Evolutionary conservation across 1,284 basidiomycete genomes (phyloP).

Genomic region (Microbotryum violaceum): DNA sequence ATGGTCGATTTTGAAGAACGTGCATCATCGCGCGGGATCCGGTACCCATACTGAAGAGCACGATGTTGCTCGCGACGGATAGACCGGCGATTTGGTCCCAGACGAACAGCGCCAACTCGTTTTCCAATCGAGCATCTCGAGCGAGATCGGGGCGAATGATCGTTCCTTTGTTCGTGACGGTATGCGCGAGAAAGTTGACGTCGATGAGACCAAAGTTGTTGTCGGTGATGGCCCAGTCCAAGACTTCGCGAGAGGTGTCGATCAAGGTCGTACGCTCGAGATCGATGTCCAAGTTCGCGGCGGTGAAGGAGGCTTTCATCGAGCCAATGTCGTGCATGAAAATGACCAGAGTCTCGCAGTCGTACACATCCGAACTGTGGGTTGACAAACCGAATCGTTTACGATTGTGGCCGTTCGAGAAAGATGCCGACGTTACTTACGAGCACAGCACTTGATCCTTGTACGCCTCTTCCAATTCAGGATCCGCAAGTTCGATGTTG

Average conservation of each 20-base stretch:
- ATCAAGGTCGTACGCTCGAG: conserved; percentile 77
- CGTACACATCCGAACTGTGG: conserved; percentile 55
- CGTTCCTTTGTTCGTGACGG: conserved; percentile 43
- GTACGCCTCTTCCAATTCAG: conserved; percentile 60
- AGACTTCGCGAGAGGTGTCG: conserved; percentile 70
- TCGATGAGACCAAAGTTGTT: conserved; percentile 69
- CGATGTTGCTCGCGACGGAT: conserved; percentile 53
- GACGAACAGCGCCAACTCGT: conserved; percentile 65
- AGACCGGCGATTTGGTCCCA: conserved; percentile 83
- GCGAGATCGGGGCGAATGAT: conserved; percentile 28
- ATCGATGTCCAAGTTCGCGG: conserved; percentile 62
- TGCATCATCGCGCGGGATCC: conserved; percentile 68
- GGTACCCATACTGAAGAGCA: conserved; percentile 79
- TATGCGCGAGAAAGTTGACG: conserved; percentile 71
- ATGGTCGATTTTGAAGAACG: conserved; percentile 56
- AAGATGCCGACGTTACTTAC: conserved; percentile 46
- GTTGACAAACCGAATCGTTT: neutral
- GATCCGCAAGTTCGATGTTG: conserved; percentile 64
- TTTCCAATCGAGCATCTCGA: conserved; percentile 48
- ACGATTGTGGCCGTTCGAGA: too few species aligned
- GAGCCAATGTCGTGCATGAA: conserved; percentile 91
- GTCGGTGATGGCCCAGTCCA: conserved; percentile 59
- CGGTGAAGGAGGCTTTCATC: conserved; percentile 67
- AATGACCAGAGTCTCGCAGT: conserved; percentile 58
- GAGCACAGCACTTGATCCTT: conserved; percentile 75